Percentiles rank a stretch among this genome's conserved stretches.
Conservation (phyloP, 225 moss, liverwort and hornwort species). For the Polytrichum formosum region DNA sequence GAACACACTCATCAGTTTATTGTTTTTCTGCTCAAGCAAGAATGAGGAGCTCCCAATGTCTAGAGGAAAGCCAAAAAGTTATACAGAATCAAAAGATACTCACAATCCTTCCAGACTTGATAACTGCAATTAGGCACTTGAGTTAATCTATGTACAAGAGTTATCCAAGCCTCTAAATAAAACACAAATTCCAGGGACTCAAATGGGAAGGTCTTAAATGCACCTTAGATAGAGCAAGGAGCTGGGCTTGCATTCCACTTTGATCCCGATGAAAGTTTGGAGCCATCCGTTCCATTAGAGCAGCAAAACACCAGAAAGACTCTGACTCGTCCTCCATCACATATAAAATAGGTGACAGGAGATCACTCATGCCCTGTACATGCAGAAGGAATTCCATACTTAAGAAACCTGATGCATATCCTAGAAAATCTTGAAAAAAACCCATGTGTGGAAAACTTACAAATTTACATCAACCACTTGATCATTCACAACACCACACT, state of each 20-base stretch:
- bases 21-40: not conserved
- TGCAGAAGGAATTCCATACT: not conserved
- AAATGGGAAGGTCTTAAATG: not conserved
- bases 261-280: constrained; percentile 99
- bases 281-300: constrained; percentile 97
- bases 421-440: too few species aligned
- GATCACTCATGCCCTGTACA: constrained; percentile 94
- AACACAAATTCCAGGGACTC: not conserved
- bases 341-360: constrained; percentile 89
- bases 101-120: too few species aligned
- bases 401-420: too few species aligned
- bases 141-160: too few species aligned
- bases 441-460: too few species aligned
- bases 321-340: constrained; percentile 91
- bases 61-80: too few species aligned
- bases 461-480: too few species aligned
- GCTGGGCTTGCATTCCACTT: constrained; percentile 97
- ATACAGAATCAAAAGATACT: too few species aligned
- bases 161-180: not conserved
- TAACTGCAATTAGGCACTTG: not conserved
- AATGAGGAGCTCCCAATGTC: not conserved
- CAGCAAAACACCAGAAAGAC: constrained; percentile 97
- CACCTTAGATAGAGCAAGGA: constrained; percentile 90
- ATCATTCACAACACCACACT: too few species aligned
- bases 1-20: not conserved